A percentile compares a stretch with the other conserved stretches of the same genome.
Conservation (phyloP, 305 asterid species). For the Caryopteris hybrid region DNA sequence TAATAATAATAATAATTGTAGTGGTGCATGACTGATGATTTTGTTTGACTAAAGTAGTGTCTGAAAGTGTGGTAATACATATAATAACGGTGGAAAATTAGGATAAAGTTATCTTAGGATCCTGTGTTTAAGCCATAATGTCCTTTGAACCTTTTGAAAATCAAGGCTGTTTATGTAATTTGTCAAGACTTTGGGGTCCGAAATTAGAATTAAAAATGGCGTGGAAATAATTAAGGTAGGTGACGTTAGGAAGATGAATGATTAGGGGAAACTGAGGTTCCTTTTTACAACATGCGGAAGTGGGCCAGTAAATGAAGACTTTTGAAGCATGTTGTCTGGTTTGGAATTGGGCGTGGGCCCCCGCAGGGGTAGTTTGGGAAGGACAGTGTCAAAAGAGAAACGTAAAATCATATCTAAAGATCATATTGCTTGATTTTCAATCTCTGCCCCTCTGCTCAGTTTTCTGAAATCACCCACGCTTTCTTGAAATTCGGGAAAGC, state of each 20-base stretch:
- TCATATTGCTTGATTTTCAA: constrained; percentile 28
- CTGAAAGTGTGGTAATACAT: neutral
- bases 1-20: too few species aligned
- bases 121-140: constrained; percentile 1
- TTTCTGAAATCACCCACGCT: constrained; percentile 19
- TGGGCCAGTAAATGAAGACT: constrained; percentile 34
- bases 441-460: constrained; percentile 20
- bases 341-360: neutral
- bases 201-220: neutral
- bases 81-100: too few species aligned
- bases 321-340: constrained; percentile 35
- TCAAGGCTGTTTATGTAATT: neutral
- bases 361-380: neutral
- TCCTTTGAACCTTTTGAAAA: neutral
- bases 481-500: constrained; percentile 26
- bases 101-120: constrained; percentile 16
- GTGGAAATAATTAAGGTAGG: constrained; percentile 10
- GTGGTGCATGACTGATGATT: neutral
- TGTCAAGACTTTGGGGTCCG: neutral
- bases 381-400: neutral
- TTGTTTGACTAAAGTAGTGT: neutral
- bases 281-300: constrained; percentile 24
- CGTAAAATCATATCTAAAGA: neutral
- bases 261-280: constrained; percentile 5
- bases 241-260: neutral